phyloP scores from a whole-genome alignment of 78 protist genomes.

The Speleostelium caveatum region DNA sequence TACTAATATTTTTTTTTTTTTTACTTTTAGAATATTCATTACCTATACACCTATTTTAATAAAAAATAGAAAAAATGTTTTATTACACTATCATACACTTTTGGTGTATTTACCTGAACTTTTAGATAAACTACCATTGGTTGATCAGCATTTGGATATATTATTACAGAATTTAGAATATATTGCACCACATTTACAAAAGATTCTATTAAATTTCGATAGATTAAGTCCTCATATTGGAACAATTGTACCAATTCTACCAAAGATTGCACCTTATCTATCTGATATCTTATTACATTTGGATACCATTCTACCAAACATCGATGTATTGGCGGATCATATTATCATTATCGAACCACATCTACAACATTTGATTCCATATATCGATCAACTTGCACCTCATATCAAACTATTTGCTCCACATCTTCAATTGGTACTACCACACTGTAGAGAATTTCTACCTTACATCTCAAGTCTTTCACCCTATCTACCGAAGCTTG shows the following conservation, averaged over 20 bases:
- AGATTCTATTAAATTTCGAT: conserved; percentile 20
- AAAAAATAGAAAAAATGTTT: neutral
- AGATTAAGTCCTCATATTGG: neutral
- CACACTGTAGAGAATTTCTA: conserved; percentile 7
- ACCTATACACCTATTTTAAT: neutral
- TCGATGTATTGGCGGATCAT: conserved; percentile 18
- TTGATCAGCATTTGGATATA: neutral
- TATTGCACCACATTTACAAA: conserved; percentile 28
- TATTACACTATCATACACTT: neutral
- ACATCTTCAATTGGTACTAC: conserved; percentile 5
- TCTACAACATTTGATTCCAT: conserved; percentile 16
- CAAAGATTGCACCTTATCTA: conserved; percentile 12
- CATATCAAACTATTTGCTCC: conserved; percentile 20
- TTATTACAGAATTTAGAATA: conserved; percentile 9
- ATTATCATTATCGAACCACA: conserved; percentile 24
- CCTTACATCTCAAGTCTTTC: conserved; percentile 3
- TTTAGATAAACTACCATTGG: conserved; percentile 34
- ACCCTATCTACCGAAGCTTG: conserved; percentile 23
- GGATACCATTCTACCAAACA: conserved; percentile 8
- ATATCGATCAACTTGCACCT: conserved; percentile 11
- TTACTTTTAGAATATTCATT: neutral
- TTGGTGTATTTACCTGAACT: neutral
- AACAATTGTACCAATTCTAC: neutral
- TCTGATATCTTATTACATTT: conserved; percentile 7
- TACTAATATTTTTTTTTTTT: no score